Evolutionary conservation across 2,329 filamentous ascomycete genomes (phyloP).

Genomic region (Ophiocordyceps unilateralis): DNA sequence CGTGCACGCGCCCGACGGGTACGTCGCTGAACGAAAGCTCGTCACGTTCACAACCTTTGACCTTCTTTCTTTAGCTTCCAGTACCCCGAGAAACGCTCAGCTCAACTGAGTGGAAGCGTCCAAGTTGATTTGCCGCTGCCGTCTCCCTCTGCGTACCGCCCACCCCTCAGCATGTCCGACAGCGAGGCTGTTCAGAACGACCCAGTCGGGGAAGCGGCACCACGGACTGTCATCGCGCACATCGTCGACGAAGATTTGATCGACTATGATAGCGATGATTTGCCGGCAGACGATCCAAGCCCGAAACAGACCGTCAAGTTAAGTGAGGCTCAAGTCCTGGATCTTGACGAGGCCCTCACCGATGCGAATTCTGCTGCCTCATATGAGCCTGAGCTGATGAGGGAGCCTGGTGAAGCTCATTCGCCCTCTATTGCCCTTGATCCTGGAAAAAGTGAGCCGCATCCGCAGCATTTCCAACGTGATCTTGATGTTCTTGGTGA

Average conservation of each 20-base stretch:
- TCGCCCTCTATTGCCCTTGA: not conserved
- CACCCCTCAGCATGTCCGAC: not conserved
- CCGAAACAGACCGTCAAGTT: not conserved
- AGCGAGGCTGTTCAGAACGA: not conserved
- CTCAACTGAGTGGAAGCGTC: not conserved
- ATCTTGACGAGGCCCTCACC: not conserved
- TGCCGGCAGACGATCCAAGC: not conserved
- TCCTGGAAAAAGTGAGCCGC: not conserved
- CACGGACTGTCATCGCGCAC: not conserved
- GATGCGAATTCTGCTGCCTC: not conserved
- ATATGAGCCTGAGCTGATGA: not conserved
- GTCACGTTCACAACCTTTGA: not conserved
- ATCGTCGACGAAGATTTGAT: constrained; percentile 18
- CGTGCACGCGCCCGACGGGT: not conserved
- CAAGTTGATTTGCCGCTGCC: not conserved
- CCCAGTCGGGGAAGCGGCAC: not conserved
- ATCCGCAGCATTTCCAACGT: not conserved
- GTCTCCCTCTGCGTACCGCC: not conserved
- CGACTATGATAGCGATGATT: constrained; percentile 18
- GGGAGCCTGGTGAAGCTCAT: not conserved
- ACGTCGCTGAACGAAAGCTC: not conserved
- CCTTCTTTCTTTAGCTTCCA: not conserved
- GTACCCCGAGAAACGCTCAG: not conserved
- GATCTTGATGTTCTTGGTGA: not conserved
- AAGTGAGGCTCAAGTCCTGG: not conserved